Evolutionary conservation across 176 grass and related monocot species (phyloP).

Genomic region (Otatea glauca): DNA sequence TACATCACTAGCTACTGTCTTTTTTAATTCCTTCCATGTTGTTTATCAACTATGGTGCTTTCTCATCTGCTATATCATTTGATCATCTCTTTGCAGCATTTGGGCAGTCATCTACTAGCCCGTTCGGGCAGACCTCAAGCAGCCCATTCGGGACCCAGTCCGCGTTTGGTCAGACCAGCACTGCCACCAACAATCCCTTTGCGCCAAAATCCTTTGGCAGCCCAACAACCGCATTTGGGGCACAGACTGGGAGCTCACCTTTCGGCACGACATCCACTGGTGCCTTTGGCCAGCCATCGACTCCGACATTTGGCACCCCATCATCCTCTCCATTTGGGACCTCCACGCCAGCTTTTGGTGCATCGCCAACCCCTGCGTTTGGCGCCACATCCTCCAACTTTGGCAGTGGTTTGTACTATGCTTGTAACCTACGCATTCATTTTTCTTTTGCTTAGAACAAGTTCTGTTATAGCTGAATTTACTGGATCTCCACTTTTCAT

Average conservation of each 20-base stretch:
- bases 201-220: constrained; percentile 79
- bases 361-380: constrained; percentile 54
- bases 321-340: constrained; percentile 51
- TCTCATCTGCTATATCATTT: background rate
- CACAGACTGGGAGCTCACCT: constrained; percentile 40
- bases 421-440: background rate
- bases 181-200: constrained; percentile 64
- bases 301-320: constrained; percentile 61
- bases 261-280: constrained; percentile 62
- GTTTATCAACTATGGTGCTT: background rate
- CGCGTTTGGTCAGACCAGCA: constrained; percentile 62
- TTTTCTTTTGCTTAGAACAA: constrained; percentile 4
- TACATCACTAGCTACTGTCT: background rate
- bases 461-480: background rate
- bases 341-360: constrained; percentile 50
- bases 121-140: constrained; percentile 69
- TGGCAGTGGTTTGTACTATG: constrained; percentile 46
- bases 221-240: constrained; percentile 55
- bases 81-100: constrained; percentile 48
- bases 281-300: constrained; percentile 60
- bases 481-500: background rate
- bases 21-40: background rate
- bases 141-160: constrained; percentile 63
- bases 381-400: constrained; percentile 61
- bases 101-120: constrained; percentile 55